Conservation (phyloP, 2,329 filamentous ascomycete genomes). For the Aspergillus amoenus region DNA sequence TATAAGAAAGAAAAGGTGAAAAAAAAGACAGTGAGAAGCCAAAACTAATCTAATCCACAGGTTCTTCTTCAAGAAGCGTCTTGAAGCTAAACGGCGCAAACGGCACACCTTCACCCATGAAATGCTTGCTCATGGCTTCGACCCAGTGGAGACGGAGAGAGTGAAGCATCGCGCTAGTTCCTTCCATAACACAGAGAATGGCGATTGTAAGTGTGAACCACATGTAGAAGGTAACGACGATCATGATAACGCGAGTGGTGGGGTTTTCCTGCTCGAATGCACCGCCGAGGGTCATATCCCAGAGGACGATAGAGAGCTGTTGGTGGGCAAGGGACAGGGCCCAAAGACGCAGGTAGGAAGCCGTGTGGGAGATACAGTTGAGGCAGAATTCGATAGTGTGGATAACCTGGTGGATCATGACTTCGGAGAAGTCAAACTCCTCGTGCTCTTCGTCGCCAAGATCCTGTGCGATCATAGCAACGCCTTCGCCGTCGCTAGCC, state of each 20-base stretch:
- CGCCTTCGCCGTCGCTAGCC: constrained; percentile 75
- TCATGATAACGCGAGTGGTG: constrained; percentile 70
- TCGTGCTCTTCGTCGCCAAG: constrained; percentile 79
- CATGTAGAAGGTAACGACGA: constrained; percentile 77
- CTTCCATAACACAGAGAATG: constrained; percentile 91
- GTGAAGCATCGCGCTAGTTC: constrained; percentile 93
- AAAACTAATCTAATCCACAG: constrained; percentile 39
- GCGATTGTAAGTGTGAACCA: constrained; percentile 85
- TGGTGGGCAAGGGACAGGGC: constrained; percentile 95
- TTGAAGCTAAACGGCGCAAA: constrained; percentile 91
- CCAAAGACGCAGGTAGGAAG: constrained; percentile 98
- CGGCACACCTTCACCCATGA: constrained; percentile 82
- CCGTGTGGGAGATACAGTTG: constrained; percentile 98
- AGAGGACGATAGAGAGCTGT: constrained; percentile 92
- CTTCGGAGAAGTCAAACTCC: constrained; percentile 95
- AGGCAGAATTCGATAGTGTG: constrained; percentile 99
- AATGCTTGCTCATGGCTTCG: constrained; percentile 97
- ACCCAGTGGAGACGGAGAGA: constrained; percentile 92
- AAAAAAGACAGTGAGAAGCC: constrained; percentile 6
- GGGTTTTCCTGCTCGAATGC: constrained; percentile 66
- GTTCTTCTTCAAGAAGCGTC: constrained; percentile 78
- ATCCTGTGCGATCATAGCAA: constrained; percentile 86
- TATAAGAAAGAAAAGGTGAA: constrained; percentile 9
- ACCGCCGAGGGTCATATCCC: constrained; percentile 88
- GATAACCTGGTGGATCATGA: constrained; percentile 99